Conservation (phyloP, 257 asterid genomes). For the Solanum verrucosum region DNA sequence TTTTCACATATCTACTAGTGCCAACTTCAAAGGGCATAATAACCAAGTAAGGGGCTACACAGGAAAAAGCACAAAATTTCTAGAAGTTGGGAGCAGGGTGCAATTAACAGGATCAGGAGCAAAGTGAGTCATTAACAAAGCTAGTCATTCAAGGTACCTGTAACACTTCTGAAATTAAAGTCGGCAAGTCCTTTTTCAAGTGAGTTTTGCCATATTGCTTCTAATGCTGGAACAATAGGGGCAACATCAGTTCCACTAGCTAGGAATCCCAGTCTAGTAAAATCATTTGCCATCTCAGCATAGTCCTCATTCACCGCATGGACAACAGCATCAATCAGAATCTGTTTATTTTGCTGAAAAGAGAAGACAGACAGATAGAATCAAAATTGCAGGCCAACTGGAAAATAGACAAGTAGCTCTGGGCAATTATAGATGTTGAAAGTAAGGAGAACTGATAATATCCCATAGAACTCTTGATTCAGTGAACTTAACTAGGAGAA, state of each 20-base stretch:
- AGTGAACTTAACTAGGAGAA: background rate
- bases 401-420: background rate
- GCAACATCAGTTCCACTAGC: conserved; percentile 96
- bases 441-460: background rate
- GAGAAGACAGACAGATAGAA: background rate
- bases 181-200: conserved; percentile 93
- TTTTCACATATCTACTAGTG: background rate
- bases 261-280: conserved; percentile 95
- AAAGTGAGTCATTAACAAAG: background rate
- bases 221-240: conserved; percentile 94
- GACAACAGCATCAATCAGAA: conserved; percentile 95
- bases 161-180: conserved; percentile 93
- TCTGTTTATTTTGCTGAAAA: conserved; percentile 94
- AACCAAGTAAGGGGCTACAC: background rate
- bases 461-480: background rate
- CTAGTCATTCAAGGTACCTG: conserved; percentile 38
- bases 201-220: conserved; percentile 97
- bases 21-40: background rate
- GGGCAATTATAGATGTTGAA: background rate
- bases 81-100: background rate
- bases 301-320: conserved; percentile 99
- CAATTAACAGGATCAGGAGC: conserved; percentile 1
- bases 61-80: background rate
- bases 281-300: conserved; percentile 98
- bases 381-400: background rate